Evolutionary conservation across 768 basidiomycete genomes (phyloP).

Genomic region (Mycena chlorophos): DNA sequence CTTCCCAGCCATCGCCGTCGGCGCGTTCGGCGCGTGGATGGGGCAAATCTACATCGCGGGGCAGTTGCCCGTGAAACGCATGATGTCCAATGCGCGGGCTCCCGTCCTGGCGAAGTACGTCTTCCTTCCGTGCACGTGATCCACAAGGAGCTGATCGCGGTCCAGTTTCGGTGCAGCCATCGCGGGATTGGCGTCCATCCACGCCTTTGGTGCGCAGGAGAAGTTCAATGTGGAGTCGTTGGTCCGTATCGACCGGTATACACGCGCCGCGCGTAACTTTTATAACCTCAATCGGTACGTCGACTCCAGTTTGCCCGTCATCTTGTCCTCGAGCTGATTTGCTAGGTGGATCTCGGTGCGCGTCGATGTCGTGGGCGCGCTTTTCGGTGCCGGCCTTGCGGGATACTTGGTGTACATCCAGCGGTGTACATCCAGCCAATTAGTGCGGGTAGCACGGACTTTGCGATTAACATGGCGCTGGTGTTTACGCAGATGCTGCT

Average conservation of each 20-base stretch:
- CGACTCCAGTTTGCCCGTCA: no score
- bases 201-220: conserved; percentile 64
- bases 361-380: conserved; percentile 55
- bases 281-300: conserved; percentile 58
- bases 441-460: conserved; percentile 47
- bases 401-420: conserved; percentile 51
- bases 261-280: conserved; percentile 45
- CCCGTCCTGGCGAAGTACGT: conserved; percentile 18
- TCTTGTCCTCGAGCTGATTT: no score
- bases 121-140: not conserved
- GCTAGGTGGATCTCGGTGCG: conserved; percentile 50
- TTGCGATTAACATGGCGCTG: conserved; percentile 62
- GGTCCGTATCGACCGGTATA: conserved; percentile 55
- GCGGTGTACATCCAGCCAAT: conserved; percentile 41
- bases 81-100: conserved; percentile 10
- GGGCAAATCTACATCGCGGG: conserved; percentile 28
- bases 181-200: conserved; percentile 44
- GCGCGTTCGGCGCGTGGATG: conserved; percentile 30
- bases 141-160: not conserved
- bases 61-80: conserved; percentile 30
- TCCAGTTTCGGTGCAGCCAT: conserved; percentile 8
- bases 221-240: conserved; percentile 46
- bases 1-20: conserved; percentile 28
- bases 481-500: conserved; percentile 43
- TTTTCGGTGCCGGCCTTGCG: conserved; percentile 58